These are phyloP conservation scores for Exserohilum rostratum DNA, from an alignment of 2,329 filamentous ascomycete species.

Conservation along the genomic window DNA sequence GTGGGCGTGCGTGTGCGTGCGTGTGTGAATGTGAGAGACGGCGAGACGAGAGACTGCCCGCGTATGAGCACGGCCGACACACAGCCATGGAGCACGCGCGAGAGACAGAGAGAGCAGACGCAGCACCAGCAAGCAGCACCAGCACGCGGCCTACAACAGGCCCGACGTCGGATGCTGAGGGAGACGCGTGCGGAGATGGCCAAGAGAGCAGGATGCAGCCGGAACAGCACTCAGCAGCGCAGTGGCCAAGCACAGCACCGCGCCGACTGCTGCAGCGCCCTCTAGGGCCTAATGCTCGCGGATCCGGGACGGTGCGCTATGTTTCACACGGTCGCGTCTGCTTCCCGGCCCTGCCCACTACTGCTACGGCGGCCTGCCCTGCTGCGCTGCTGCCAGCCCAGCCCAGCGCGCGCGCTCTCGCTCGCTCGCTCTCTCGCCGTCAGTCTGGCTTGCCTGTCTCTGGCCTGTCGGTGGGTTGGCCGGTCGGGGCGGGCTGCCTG, in stretches of 20 bases:
- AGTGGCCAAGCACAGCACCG: not conserved
- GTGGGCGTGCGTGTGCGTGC: not conserved
- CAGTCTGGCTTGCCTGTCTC: not conserved
- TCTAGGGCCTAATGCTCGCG: constrained; percentile 30
- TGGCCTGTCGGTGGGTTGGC: not conserved
- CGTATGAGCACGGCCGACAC: no score
- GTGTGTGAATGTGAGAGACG: constrained; percentile 7
- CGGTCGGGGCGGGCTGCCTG: not conserved
- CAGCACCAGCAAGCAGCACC: no score
- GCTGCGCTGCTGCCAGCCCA: no score
- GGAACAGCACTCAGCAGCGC: constrained; percentile 21
- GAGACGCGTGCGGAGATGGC: constrained; percentile 28
- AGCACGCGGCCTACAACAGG: constrained; percentile 3
- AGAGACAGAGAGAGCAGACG: no score
- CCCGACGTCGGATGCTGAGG: constrained; percentile 24
- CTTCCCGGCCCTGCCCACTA: constrained; percentile 16
- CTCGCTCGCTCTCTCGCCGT: no score
- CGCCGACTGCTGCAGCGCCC: constrained; percentile 13
- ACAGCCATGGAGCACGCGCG: no score
- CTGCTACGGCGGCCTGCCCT: not conserved
- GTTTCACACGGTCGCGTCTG: constrained; percentile 39
- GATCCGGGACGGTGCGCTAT: constrained; percentile 44
- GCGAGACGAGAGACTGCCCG: not conserved
- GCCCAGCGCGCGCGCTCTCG: no score
- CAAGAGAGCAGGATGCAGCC: constrained; percentile 20